These are phyloP conservation scores for Pulveroboletus sp. DNA, from an alignment of 768 basidiomycete species.

Conservation along the genomic window DNA sequence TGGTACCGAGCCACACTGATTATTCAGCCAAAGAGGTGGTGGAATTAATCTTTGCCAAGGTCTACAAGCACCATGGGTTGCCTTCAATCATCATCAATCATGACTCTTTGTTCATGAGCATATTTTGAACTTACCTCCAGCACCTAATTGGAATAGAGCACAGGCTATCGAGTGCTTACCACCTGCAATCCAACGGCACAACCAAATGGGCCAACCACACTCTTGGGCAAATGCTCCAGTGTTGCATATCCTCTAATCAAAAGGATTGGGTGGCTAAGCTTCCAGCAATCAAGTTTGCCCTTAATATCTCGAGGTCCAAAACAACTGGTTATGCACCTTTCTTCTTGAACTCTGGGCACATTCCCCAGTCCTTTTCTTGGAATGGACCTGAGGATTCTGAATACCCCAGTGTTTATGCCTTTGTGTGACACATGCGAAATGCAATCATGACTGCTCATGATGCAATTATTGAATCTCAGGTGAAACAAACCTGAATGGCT, in stretches of 20 bases:
- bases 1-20: neutral
- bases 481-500: slow-evolving; percentile 32
- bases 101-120: neutral
- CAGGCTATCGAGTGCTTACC: slow-evolving; percentile 24
- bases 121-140: neutral
- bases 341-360: slow-evolving; percentile 6
- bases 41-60: neutral
- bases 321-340: slow-evolving; percentile 21
- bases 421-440: slow-evolving; percentile 24
- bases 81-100: neutral
- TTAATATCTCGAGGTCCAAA: slow-evolving; percentile 14
- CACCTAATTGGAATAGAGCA: neutral
- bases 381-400: slow-evolving; percentile 2
- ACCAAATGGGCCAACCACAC: slow-evolving; percentile 21
- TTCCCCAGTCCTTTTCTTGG: slow-evolving; percentile 20
- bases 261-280: slow-evolving; percentile 9
- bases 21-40: neutral
- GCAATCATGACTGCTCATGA: slow-evolving; percentile 34
- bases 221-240: slow-evolving; percentile 9
- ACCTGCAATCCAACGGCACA: slow-evolving; percentile 33
- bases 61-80: neutral
- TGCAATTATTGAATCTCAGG: slow-evolving; percentile 24
- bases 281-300: slow-evolving; percentile 19
- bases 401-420: slow-evolving; percentile 28
- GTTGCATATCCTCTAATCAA: neutral